A percentile compares a stretch with the other conserved stretches of the same genome.
Evolutionary conservation across 2,329 filamentous ascomycete species (phyloP).

Genomic region (Sclerotinia minor): DNA sequence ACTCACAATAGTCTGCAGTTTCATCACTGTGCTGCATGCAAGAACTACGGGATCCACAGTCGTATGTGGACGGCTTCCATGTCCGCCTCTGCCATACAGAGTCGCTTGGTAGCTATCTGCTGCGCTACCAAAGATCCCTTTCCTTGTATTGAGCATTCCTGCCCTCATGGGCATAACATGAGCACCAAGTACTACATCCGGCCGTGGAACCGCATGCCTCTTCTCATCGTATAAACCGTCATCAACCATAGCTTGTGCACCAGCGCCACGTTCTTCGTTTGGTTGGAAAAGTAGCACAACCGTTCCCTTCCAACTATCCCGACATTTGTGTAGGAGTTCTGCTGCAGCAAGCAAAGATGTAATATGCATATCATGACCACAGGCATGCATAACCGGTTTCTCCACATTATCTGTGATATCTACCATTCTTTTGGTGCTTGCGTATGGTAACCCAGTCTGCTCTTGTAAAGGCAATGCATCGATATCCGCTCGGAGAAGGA

Average conservation of each 20-base stretch:
- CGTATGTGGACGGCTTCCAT: constrained; percentile 46
- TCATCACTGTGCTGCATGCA: constrained; percentile 45
- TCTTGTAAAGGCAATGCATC: constrained; percentile 61
- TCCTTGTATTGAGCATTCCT: constrained; percentile 41
- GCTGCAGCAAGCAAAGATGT: constrained; percentile 56
- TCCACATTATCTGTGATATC: constrained; percentile 46
- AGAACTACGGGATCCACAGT: constrained; percentile 49
- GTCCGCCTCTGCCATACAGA: constrained; percentile 46
- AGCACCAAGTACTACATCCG: constrained; percentile 54
- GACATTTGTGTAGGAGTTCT: constrained; percentile 47
- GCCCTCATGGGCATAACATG: constrained; percentile 49
- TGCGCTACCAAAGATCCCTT: constrained; percentile 42
- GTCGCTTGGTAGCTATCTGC: constrained; percentile 43
- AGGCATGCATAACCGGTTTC: constrained; percentile 66
- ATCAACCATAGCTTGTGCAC: constrained; percentile 63
- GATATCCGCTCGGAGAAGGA: constrained; percentile 62
- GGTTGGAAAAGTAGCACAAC: constrained; percentile 67
- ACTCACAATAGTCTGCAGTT: constrained; percentile 45
- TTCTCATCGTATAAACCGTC: constrained; percentile 52
- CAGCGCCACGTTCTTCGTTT: constrained; percentile 61
- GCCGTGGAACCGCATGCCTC: constrained; percentile 49
- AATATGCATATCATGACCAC: constrained; percentile 67
- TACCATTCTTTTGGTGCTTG: constrained; percentile 45
- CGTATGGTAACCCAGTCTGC: constrained; percentile 55
- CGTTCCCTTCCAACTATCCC: constrained; percentile 59